Evolutionary conservation across 257 asterid species (phyloP), one percentile per base, ranked within the genome.

Genomic region (Anisodus tanguticus): DNA sequence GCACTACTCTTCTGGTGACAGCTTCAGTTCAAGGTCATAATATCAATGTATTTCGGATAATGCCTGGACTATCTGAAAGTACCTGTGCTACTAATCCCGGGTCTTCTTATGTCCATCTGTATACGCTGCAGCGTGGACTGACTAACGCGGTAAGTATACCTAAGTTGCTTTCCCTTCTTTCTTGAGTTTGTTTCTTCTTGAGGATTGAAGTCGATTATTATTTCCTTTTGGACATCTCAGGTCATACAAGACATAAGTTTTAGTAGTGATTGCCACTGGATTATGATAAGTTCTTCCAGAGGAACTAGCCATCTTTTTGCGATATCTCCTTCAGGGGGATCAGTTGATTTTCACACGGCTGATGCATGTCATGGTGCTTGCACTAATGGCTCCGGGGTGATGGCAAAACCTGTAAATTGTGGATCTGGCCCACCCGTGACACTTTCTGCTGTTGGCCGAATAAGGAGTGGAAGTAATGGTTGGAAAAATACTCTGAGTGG

Each of bases 21-120:
- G 98, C 98, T 85, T 96, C 99, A 11, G 90, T 92, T 86, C 97
- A 91, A 83, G 99, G 99, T 67, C 99, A 96, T 88, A 96, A 93
- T 84, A 92, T 96, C 60, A 96, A 86, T 89, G 98, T 96, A 83
- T 96, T 91, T 81, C 92, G 91, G 22, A 90, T 95, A 86, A 81
- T 90, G 87, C 97, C 97, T 22, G 89, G 88, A 69, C 79, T 17
- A 10, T 88, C 85, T n/a, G 81, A 60, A 84, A 54, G 49, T 79
- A 80, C 82, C 45, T 83, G 83, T 77, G 84, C 82, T 19, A 71
- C 88, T 80, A 90, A 92, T 86, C 87, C 94, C 79, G 86, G 87
- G 80, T 77, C 88, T 71, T 88, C 91, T 13, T 87, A 92, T 71
- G 90, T 86, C 83, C 98, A 93, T 87, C 97, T 96, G 63, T 96